Evolutionary conservation across 495 filamentous ascomycete genomes (phyloP), one percentile per base, ranked within the genome.

Genomic region (Penicillium flavigenum): DNA sequence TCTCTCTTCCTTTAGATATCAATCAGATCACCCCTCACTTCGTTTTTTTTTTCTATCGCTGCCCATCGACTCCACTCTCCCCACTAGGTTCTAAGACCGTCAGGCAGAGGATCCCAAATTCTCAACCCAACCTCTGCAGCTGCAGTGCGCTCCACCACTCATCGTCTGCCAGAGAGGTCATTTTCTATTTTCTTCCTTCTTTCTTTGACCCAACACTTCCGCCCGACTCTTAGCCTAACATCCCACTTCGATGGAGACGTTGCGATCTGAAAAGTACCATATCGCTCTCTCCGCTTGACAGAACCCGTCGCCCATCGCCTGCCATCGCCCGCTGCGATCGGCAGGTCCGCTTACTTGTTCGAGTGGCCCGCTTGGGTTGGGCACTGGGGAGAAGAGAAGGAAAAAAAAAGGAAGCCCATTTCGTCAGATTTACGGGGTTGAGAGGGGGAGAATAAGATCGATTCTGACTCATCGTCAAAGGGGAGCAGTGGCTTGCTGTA

Each of bases 311-410:
- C 52, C 53, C 45, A 47, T 47, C 41, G 44, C 59, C 65, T 62
- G 65, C 65, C 65, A 64, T 68, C 65, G 65, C 65, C 59, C 54
- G 14, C 47, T 54, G 64, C 64, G 66, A 69, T 69, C 64, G 66
- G 66, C 66, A 64, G 63, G 63, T 66, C 56, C 63, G 57, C 54
- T 47, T 61, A 58, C 63, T 55, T 55, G 42, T 55, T 46, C 39
- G 49, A 39, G 57, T 42, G 42, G 44, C 50, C 50, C 50, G 22
- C 51, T 53, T 53, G 61, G 57, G 58, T 60, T 63, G 58, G 61
- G 61, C 48, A 45, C 46, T 48, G 46, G 46, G 27, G 16, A 51
- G 47, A 43, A 51, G 11, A 52, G 39, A 47, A 48, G 38, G 27
- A 50, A 24, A 41, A 57, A 54, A 47, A 32, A 26, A 42, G 10